Conservation (phyloP, 2,329 filamentous ascomycete genomes). For the Cercospora berteroae region DNA sequence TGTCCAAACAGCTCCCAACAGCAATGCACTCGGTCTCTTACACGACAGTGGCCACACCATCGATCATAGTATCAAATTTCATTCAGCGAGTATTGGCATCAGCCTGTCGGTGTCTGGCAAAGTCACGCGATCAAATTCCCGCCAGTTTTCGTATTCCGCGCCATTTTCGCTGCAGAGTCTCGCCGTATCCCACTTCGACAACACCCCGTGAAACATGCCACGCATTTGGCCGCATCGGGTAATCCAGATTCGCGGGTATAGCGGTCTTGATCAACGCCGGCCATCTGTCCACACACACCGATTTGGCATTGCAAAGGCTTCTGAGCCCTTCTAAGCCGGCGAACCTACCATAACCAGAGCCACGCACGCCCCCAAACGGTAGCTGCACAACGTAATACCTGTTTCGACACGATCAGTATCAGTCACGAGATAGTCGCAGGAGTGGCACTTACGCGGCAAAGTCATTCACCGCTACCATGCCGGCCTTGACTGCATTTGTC, state of each 20-base stretch:
- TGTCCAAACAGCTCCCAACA: neutral
- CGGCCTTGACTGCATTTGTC: constrained; percentile 68
- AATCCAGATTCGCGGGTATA: constrained; percentile 77
- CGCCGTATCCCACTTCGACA: constrained; percentile 51
- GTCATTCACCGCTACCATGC: constrained; percentile 95
- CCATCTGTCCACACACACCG: constrained; percentile 74
- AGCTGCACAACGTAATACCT: constrained; percentile 85
- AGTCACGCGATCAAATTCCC: constrained; percentile 23
- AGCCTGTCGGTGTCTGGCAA: neutral
- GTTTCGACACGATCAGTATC: neutral
- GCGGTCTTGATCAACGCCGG: constrained; percentile 60
- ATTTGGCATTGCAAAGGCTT: constrained; percentile 82
- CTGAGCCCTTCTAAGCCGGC: constrained; percentile 85
- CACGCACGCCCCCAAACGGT: constrained; percentile 87
- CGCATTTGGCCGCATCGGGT: constrained; percentile 61
- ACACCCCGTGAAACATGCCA: constrained; percentile 48
- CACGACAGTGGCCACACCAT: neutral
- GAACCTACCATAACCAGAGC: constrained; percentile 87
- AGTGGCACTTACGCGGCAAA: constrained; percentile 62
- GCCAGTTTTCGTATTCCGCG: constrained; percentile 43
- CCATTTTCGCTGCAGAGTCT: constrained; percentile 39
- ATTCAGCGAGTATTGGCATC: neutral
- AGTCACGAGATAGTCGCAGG: neutral
- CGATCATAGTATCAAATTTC: neutral
- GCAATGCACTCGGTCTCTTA: neutral